These are phyloP conservation scores for Stromatinia cepivora DNA, from an alignment of 2,329 filamentous ascomycete genomes.

Conservation along the genomic window DNA sequence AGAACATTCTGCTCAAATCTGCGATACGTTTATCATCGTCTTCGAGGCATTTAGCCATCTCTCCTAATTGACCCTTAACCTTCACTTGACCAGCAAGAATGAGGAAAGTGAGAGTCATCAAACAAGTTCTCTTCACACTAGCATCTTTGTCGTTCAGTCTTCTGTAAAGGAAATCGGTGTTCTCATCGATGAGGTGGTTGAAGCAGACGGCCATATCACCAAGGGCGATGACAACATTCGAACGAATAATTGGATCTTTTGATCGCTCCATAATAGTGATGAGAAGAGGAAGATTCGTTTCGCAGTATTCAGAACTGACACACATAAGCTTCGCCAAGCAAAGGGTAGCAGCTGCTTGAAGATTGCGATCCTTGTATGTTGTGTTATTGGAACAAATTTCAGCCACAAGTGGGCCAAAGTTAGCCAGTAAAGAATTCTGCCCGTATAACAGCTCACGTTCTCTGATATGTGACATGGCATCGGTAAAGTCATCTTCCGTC, in stretches of 20 bases:
- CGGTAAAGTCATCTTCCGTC: constrained; percentile 89
- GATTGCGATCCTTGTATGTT: constrained; percentile 80
- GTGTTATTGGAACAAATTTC: constrained; percentile 97
- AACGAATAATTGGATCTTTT: constrained; percentile 85
- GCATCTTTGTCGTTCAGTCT: constrained; percentile 84
- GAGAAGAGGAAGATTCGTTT: constrained; percentile 84
- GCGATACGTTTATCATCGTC: constrained; percentile 93
- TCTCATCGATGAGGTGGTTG: constrained; percentile 98
- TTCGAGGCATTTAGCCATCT: constrained; percentile 99
- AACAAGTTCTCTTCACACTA: constrained; percentile 92
- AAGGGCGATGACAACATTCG: constrained; percentile 93
- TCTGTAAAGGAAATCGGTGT: constrained; percentile 96
- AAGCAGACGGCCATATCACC: constrained; percentile 99
- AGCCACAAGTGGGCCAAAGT: constrained; percentile 86
- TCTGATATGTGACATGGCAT: constrained; percentile 80
- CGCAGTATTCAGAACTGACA: constrained; percentile 94
- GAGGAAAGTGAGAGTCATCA: constrained; percentile 97
- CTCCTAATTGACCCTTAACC: constrained; percentile 96
- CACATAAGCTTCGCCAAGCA: constrained; percentile 99
- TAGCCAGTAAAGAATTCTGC: constrained; percentile 77
- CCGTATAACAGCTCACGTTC: constrained; percentile 84
- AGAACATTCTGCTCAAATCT: constrained; percentile 96
- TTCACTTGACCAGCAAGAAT: constrained; percentile 98
- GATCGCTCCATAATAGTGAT: constrained; percentile 98
- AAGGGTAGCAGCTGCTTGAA: constrained; percentile 90